Base-by-base conservation (phyloP, 129 eudicot genomes). In the Saussurea involucrata region DNA sequence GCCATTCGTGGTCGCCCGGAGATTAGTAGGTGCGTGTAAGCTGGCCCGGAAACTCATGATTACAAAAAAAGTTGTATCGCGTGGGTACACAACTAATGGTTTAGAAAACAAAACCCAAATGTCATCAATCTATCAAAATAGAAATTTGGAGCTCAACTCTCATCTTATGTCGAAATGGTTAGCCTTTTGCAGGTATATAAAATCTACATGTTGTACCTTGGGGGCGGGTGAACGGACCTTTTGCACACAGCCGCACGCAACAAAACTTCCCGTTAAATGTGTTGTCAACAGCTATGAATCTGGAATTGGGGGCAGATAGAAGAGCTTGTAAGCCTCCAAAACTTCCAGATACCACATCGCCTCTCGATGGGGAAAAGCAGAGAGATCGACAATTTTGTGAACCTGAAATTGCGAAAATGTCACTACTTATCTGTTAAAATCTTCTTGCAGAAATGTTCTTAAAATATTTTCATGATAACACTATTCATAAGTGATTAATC, bases 291-390 rank as follows among this genome's bases (percentile, higher is more conserved):
- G 71, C 75, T 60, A 76, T 85, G 85, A 84, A 77, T 86, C 90
- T 78, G 76, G 85, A 67, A 75, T 68, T 0, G 29, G 7, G 24
- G 83, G 86, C 55, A 80, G 86, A 84, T 95, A 95, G 87, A 95
- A 95, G 53, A 95, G 88, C 63, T 85, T 92, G 90, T 84, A 90
- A n/a, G 92, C 97, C 84, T 95, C 99, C 37, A 92, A 72, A 55
- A 95, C 96, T 85, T 95, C 97, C 40, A 95, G 91, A 80, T 92
- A 90, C 97, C 97, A 95, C 99, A 92, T 95, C 20, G 96, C 87
- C 73, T 95, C 99, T 84, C 97, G 86, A 71, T 95, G 90, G 20
- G 97, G 99, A 80, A 73, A 87, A 27, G 84, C 77, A 4, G 99
- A 92, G 75, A 95, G 96, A 82, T 92, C 96, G 11, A 95, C 97